These are phyloP conservation scores for Phlebiopsis flavidoalba DNA, from an alignment of 768 basidiomycete species.

Conservation along the genomic window DNA sequence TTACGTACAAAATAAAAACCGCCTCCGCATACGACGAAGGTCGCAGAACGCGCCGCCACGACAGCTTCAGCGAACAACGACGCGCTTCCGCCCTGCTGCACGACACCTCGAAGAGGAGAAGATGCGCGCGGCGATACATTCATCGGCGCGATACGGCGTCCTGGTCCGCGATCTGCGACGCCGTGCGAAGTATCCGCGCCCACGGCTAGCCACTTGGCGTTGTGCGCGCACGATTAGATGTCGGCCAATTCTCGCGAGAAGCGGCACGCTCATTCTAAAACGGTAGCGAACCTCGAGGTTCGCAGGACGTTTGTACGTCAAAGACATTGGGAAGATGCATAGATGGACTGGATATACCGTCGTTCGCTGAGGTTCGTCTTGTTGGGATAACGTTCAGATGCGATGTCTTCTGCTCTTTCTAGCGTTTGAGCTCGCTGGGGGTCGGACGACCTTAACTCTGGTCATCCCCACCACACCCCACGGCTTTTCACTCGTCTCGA, in stretches of 20 bases:
- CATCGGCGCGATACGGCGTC: constrained; percentile 1
- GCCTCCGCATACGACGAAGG: background rate
- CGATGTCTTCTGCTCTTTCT: background rate
- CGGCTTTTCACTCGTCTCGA: background rate
- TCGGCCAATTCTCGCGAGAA: constrained; percentile 5
- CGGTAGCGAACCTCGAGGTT: background rate
- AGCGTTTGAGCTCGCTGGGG: background rate
- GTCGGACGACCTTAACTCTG: background rate
- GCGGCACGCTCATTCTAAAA: background rate
- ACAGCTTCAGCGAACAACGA: background rate
- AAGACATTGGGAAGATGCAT: background rate
- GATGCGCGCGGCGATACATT: background rate
- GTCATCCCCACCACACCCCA: background rate
- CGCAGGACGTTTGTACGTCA: background rate
- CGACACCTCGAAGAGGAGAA: background rate
- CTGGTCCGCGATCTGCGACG: background rate
- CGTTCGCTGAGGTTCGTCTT: background rate
- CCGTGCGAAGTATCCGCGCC: background rate
- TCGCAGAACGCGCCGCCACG: background rate
- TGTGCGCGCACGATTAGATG: background rate
- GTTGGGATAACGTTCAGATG: background rate
- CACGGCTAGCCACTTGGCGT: constrained; percentile 1
- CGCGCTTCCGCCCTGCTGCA: background rate
- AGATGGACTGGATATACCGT: too few relatives aligned
- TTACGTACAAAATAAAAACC: background rate